Base-by-base conservation (phyloP, 257 asterid genomes). In the Solanum neorickii region DNA sequence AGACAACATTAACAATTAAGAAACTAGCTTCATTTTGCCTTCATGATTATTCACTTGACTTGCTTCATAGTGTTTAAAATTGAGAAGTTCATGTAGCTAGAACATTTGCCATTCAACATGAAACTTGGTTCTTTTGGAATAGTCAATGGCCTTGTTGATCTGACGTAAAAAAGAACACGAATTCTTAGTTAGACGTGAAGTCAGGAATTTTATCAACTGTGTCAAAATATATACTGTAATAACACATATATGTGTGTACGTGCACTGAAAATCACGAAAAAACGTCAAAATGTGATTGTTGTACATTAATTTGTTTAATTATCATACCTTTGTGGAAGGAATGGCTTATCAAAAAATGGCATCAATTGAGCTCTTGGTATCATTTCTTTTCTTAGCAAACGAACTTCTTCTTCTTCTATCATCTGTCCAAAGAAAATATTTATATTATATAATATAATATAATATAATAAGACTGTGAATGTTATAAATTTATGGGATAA, bases 291-390 rank as follows among this genome's bases (percentile, higher is more conserved):
- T 31, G 33, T 31, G 33, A 31, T 31, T 35, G 1, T 35, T 35
- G 62, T 77, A 9, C 7, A 14, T 42, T 77, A 15, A 31, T 70
- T 31, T 31, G 44, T 18, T 46, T 46, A 27, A 76, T 20, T 41
- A 5, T 23, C 33, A 4, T 83, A 92, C 98, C 95, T 93, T 90
- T 94, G 98, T 47, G 98, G 98, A 83, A 86, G 91, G 86, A 95
- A 95, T 12, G 98, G 98, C 87, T 87, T 93, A 70, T 94, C 97
- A 46, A 95, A 95, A 59, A 91, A 74, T 21, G 98, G 98, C 98
- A 94, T 95, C 88, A 93, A 86, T 62, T 95, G 98, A 21, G 98
- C 98, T 94, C 98, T 93, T 33, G 98, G 98, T 60, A 95, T 86
- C 98, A 94, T 92, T 90, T 94, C 95, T 70, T 88, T 93, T 89